Conservation (phyloP, 768 basidiomycete genomes). For the Calocybe cyanea region DNA sequence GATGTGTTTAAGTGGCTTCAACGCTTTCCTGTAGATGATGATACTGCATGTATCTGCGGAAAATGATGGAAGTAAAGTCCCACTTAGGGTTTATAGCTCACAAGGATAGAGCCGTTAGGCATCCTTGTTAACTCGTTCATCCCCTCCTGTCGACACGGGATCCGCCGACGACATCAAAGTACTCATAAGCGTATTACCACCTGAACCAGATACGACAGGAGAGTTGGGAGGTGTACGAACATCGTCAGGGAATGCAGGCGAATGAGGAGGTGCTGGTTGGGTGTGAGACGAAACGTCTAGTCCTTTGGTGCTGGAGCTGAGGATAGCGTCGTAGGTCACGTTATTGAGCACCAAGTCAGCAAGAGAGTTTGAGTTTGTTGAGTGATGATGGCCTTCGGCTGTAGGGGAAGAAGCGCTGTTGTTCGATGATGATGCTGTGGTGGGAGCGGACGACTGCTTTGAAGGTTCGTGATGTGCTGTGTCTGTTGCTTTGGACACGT, state of each 20-base stretch:
- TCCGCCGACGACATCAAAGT: conserved; percentile 12
- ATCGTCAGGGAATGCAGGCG: conserved; percentile 6
- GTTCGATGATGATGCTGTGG: not conserved
- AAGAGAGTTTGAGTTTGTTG: conserved; percentile 13
- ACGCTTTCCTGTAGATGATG: too few species aligned
- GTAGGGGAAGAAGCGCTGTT: not conserved
- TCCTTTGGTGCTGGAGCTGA: conserved; percentile 17
- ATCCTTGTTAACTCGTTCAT: not conserved
- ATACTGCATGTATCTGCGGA: too few species aligned
- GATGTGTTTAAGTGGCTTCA: too few species aligned
- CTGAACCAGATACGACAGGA: conserved; percentile 4
- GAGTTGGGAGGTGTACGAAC: conserved; percentile 19
- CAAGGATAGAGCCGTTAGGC: not conserved
- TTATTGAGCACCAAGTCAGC: conserved; percentile 18
- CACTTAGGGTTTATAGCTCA: too few species aligned
- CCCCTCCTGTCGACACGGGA: not conserved
- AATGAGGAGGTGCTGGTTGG: not conserved
- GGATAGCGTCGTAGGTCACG: conserved; percentile 21
- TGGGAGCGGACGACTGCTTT: not conserved
- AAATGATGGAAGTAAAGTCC: too few species aligned
- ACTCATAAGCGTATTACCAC: conserved; percentile 8
- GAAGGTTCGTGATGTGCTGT: not conserved
- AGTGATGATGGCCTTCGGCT: conserved; percentile 1
- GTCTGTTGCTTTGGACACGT: not conserved
- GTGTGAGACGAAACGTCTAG: conserved; percentile 6